Evolutionary conservation across 345 rosid species (phyloP).

Genomic region (Salix koriyanagi): DNA sequence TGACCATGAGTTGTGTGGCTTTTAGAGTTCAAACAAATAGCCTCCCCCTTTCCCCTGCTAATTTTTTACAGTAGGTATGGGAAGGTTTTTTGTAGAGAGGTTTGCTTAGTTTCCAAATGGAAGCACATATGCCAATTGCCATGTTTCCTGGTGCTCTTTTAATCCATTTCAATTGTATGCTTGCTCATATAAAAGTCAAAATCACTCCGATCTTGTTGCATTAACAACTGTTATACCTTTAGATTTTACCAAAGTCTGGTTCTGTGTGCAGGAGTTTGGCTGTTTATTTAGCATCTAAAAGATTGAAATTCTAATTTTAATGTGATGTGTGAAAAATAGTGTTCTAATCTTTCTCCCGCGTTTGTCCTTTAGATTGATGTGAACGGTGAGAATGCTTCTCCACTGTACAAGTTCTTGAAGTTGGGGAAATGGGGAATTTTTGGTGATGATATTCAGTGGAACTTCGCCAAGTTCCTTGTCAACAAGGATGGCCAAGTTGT

Average conservation of each 20-base stretch:
- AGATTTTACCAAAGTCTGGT: neutral
- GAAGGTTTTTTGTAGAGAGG: neutral
- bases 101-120: neutral
- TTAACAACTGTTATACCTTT: too few relatives aligned
- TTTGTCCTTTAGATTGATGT: slow-evolving; percentile 22
- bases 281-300: neutral
- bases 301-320: neutral
- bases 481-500: slow-evolving; percentile 24
- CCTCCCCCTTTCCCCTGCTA: neutral
- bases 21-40: neutral
- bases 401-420: slow-evolving; percentile 29
- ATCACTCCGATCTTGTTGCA: neutral
- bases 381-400: slow-evolving; percentile 27
- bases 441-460: slow-evolving; percentile 33
- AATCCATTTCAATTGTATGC: neutral
- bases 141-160: neutral
- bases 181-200: neutral
- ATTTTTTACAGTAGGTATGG: neutral
- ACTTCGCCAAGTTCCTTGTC: slow-evolving; percentile 32
- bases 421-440: slow-evolving; percentile 35
- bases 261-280: neutral
- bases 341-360: neutral
- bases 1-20: neutral
- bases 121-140: neutral
- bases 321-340: neutral